These are phyloP conservation scores for Fabrea salina DNA, from an alignment of 169 alveolate species.

Conservation along the genomic window DNA sequence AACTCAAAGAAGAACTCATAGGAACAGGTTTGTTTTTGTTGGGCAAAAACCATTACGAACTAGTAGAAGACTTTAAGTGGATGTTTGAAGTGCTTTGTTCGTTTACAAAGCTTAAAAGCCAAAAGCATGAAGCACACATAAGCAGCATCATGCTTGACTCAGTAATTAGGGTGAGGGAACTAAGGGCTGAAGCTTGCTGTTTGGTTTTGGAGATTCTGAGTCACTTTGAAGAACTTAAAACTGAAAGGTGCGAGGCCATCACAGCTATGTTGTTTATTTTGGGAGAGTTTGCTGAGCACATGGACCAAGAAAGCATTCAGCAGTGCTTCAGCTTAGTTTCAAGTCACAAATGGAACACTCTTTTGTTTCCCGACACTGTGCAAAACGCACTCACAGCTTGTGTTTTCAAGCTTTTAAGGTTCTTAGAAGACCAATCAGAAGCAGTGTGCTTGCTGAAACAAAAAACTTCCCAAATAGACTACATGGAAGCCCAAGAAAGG, in stretches of 20 bases:
- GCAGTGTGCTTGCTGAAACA: background rate
- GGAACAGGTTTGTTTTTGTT: background rate
- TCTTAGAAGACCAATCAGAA: background rate
- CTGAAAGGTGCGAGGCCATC: slow-evolving; percentile 31
- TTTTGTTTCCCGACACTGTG: background rate
- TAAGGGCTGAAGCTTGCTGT: slow-evolving; percentile 20
- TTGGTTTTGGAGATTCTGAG: background rate
- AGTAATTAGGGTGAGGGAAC: slow-evolving; percentile 12
- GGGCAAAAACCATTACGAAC: slow-evolving; percentile 3
- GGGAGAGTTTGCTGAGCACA: background rate
- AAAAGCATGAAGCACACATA: slow-evolving; percentile 9
- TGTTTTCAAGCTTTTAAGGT: background rate
- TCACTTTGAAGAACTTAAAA: background rate
- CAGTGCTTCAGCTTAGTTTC: background rate
- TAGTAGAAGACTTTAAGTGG: slow-evolving; percentile 19
- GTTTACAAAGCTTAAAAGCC: background rate
- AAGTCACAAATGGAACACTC: background rate
- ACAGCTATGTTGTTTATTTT: slow-evolving; percentile 21
- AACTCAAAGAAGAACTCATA: slow-evolving; percentile 15
- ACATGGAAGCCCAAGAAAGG: slow-evolving; percentile 27
- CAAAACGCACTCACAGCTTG: slow-evolving; percentile 7
- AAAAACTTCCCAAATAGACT: background rate
- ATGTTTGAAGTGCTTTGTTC: background rate
- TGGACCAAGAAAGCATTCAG: background rate
- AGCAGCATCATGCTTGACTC: slow-evolving; percentile 26